Base-by-base conservation (phyloP, 371 early-diverging fungal genomes). In the Syncephalastrum contaminatum region DNA sequence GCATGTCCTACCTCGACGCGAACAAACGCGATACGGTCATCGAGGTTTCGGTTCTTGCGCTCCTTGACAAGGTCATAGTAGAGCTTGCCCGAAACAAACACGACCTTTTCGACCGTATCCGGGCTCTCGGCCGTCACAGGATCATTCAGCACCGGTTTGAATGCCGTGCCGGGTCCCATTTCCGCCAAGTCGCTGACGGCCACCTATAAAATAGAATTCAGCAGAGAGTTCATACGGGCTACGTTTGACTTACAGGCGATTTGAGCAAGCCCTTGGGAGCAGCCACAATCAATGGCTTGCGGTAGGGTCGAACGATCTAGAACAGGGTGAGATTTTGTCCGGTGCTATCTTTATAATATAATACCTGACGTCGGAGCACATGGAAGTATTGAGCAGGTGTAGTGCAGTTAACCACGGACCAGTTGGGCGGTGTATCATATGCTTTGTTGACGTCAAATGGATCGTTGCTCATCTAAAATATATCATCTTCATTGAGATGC, bases 341-440 rank as follows among this genome's bases (percentile, higher is more conserved):
- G 7, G 36, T n/a, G n/a, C 36, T 30, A 12, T 27, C n/a, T 53
- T 30, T 19, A 27, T 43, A n/a, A 22, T 21, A 48, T 44, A 25
- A 0, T 73, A 84, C 86, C 78, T 98, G 97, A 36, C 98, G 85
- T 48, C 98, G 84, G 12, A 98, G 81, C 40, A 91, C 76, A 68
- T 98, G 98, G 87, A 97, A 98, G 70, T 93, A 94, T 64, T 97
- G 94, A 0, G 97, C 96, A 0, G 98, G 96, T 2, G 94, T 94
- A 4, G 97, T 96, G 20, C 93, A 93, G 59, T 92, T 87, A 1
- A 88, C 93, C 22, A 98, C 87, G 56, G 92, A 93, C 93, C 96
- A 91, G 72, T 97, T 97, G 12, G 91, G 88, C 62, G 90, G 82
- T 42, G 70, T 57, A 72, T 81, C 62, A 53, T 72, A 69, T 5